Evolutionary conservation across 495 filamentous ascomycete species (phyloP), one percentile per base, ranked within the genome.

Genomic region (Penicillium odoratum): DNA sequence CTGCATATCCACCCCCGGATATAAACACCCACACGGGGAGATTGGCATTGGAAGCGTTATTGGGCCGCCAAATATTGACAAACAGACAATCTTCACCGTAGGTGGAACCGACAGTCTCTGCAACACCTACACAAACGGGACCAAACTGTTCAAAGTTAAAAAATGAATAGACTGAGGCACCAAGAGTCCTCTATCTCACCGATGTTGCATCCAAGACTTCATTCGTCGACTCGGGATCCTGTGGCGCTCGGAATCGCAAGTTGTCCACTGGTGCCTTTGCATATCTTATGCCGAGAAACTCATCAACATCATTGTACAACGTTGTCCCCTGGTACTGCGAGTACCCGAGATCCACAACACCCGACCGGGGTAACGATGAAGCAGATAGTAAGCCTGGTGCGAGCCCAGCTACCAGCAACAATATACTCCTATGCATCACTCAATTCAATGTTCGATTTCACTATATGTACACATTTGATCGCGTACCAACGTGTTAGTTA

Each of bases 21-120:
- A 92, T 86, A 61, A 85, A 91, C 18, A 90, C 68, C 77, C 81
- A 90, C 6, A 91, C 86, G 0, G 87, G 88, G 5, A 88, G 68
- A 21, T 76, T 83, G 0, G 79, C 83, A 4, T 64, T 49, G 0
- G 75, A 83, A 49, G 83, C 81, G 48, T 79, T 81, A 0, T 81
- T 70, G 1, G 88, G 88, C 5, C 81, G 78, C 74, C 83, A 90
- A 11, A 92, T 78, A 62, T 91, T 85, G 31, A 84, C 72, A 58
- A 85, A 89, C 1, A 92, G 77, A 59, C 89, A 92, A 59, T 92
- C 88, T 62, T 91, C 89, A 0, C 45, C 57, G 16, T 55, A n/a
- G 0, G 55, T 75, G 72, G 83, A 64, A 61, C 77, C 76, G n/a
- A 40, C 36, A 0, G 47, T 29, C 28, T 72, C 51, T 4, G 55